Conservation (phyloP, 257 asterid species). For the Salvia splendens region DNA sequence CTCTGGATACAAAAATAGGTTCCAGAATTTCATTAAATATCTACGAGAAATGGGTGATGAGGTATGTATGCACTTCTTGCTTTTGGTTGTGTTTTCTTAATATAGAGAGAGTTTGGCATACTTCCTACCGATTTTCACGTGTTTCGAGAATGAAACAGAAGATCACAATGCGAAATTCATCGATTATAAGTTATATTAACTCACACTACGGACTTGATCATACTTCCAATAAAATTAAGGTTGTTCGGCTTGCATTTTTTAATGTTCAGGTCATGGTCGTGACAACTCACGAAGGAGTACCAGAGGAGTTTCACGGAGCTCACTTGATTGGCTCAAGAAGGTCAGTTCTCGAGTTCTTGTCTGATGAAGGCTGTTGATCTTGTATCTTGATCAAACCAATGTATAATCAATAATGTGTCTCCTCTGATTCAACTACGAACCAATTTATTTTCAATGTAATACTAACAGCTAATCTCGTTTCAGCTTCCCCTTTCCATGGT, state of each 20-base stretch:
- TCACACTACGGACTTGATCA: neutral
- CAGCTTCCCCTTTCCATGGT: constrained; percentile 97
- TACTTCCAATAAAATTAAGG: neutral
- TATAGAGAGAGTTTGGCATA: neutral
- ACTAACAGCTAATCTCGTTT: constrained; percentile 26
- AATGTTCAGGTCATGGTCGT: constrained; percentile 88
- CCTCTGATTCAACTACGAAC: neutral
- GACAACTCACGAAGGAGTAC: constrained; percentile 98
- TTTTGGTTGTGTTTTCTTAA: neutral
- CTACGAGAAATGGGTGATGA: constrained; percentile 99
- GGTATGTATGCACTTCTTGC: constrained; percentile 62
- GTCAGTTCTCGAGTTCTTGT: constrained; percentile 40
- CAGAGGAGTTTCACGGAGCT: constrained; percentile 96
- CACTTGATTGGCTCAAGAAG: constrained; percentile 87
- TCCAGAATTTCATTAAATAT: constrained; percentile 94
- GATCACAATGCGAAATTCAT: neutral
- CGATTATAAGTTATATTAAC: neutral
- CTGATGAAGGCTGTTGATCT: constrained; percentile 11
- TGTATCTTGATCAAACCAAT: neutral
- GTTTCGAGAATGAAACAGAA: neutral
- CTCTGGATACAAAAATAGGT: constrained; percentile 95
- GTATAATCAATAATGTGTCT: constrained; percentile 11
- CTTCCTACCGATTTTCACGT: constrained; percentile 1
- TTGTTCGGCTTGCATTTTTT: constrained; percentile 26
- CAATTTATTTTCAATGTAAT: constrained; percentile 18